These are phyloP conservation scores for Stagonosporopsis vannaccii DNA, from an alignment of 2,329 filamentous ascomycete species.

Conservation along the genomic window DNA sequence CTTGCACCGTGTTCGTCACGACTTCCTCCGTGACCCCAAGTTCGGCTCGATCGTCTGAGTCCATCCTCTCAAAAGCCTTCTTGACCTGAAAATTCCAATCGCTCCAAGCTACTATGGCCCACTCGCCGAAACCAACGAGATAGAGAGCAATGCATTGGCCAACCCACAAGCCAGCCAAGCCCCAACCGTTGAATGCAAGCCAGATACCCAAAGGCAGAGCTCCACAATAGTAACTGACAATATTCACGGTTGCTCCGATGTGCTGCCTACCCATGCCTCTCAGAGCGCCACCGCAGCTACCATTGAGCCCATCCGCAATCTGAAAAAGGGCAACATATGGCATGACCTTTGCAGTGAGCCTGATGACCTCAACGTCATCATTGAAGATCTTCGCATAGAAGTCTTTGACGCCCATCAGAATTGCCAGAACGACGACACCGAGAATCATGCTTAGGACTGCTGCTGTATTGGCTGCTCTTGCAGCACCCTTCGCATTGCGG, in stretches of 20 bases:
- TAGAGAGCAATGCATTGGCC: conserved; percentile 78
- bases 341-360: conserved; percentile 77
- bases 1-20: conserved; percentile 24
- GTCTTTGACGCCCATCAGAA: conserved; percentile 74
- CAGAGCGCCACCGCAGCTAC: conserved; percentile 80
- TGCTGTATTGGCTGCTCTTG: conserved; percentile 75
- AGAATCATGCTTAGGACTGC: conserved; percentile 75
- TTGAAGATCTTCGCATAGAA: conserved; percentile 83
- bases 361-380: conserved; percentile 74
- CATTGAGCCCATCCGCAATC: conserved; percentile 87
- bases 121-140: conserved; percentile 78
- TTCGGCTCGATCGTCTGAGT: conserved; percentile 57
- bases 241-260: conserved; percentile 81
- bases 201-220: conserved; percentile 83
- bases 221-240: conserved; percentile 83
- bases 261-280: conserved; percentile 88
- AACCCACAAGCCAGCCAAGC: conserved; percentile 79
- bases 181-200: conserved; percentile 87
- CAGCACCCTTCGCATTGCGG: conserved; percentile 69
- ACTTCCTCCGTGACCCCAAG: conserved; percentile 37
- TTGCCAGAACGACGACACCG: conserved; percentile 70
- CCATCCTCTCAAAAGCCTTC: conserved; percentile 75
- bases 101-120: conserved; percentile 78
- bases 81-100: conserved; percentile 78
- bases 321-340: conserved; percentile 90